A percentile compares a stretch with the other conserved stretches of the same genome.
phyloP scores from a whole-genome alignment of 176 grass and related monocot genomes.

The Oryza nivara region DNA sequence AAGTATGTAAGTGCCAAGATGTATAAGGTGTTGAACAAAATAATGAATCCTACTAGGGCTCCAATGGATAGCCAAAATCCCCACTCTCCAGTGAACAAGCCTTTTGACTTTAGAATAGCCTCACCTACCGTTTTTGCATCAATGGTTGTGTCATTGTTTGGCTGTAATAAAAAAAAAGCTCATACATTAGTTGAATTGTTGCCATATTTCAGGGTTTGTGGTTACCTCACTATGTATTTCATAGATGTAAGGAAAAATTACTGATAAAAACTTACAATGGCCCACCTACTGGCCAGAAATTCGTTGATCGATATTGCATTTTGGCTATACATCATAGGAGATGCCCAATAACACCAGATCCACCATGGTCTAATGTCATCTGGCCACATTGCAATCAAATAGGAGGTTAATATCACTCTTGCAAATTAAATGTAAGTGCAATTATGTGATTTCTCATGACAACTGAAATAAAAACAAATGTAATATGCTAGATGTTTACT shows the following conservation, averaged over 20 bases:
- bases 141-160: constrained; percentile 58
- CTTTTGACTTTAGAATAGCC: constrained; percentile 84
- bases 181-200: constrained; percentile 7
- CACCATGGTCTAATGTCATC: constrained; percentile 91
- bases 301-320: constrained; percentile 87
- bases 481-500: not conserved
- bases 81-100: constrained; percentile 56
- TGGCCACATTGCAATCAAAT: constrained; percentile 38
- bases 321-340: constrained; percentile 85
- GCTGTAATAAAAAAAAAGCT: constrained; percentile 42
- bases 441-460: constrained; percentile 4
- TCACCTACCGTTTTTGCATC: constrained; percentile 65
- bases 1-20: constrained; percentile 59
- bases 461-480: constrained; percentile 25
- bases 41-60: constrained; percentile 61
- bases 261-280: constrained; percentile 50
- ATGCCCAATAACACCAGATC: constrained; percentile 89
- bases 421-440: not conserved
- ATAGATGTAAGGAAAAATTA: not conserved
- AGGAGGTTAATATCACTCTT: constrained; percentile 12
- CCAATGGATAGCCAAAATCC: constrained; percentile 82
- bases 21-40: constrained; percentile 82
- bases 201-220: constrained; percentile 9
- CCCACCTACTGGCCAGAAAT: constrained; percentile 83
- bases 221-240: not conserved